Conservation (phyloP, 78 protist genomes). For the Protostelium mycophagum region DNA sequence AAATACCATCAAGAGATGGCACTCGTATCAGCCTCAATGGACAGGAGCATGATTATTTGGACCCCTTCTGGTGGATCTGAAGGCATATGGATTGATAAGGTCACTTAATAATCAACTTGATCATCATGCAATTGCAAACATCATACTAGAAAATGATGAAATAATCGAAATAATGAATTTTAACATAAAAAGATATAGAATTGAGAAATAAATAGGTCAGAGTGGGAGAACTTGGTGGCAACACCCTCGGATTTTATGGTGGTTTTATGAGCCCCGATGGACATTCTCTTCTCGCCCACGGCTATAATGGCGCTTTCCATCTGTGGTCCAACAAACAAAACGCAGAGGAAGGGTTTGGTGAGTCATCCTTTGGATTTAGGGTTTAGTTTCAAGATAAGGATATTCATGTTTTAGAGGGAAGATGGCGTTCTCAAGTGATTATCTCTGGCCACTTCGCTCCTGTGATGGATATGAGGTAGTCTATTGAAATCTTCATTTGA, state of each 20-base stretch:
- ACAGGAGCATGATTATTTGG: conserved; percentile 56
- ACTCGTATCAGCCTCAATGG: conserved; percentile 62
- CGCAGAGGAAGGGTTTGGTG: no score
- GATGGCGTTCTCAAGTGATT: conserved; percentile 37
- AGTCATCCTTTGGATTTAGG: no score
- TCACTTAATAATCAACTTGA: no score
- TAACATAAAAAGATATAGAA: no score
- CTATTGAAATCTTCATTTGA: conserved; percentile 4
- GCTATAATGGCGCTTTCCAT: conserved; percentile 61
- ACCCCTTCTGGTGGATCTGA: conserved; percentile 31
- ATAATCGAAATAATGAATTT: no score
- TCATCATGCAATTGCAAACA: no score
- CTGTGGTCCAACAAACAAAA: conserved; percentile 34
- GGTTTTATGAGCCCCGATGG: conserved; percentile 22
- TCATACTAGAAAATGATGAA: no score
- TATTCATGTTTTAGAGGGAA: neutral
- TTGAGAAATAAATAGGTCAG: no score
- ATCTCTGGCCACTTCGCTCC: conserved; percentile 55
- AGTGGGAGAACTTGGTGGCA: conserved; percentile 72
- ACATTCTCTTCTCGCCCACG: conserved; percentile 44
- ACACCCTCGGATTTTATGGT: conserved; percentile 50
- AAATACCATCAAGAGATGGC: conserved; percentile 17
- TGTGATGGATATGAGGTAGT: conserved; percentile 50
- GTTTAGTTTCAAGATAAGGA: no score
- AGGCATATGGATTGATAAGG: conserved; percentile 58